Evolutionary conservation across 2,329 filamentous ascomycete species (phyloP).

Genomic region (Sodiomyces alkalinus): DNA sequence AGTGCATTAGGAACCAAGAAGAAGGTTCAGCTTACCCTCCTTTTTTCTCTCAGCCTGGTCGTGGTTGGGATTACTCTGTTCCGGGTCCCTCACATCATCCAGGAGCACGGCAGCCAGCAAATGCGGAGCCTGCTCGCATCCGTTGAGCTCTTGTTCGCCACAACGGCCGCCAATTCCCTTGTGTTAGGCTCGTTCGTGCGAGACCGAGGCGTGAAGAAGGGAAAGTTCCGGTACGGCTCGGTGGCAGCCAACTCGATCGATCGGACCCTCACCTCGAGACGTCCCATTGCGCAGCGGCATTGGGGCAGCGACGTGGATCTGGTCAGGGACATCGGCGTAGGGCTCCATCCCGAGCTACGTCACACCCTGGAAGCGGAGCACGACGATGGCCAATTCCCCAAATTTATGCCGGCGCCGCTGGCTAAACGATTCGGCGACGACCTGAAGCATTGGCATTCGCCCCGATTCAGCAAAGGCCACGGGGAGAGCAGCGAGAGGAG

Average conservation of each 20-base stretch:
- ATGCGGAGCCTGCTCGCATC: conserved; percentile 82
- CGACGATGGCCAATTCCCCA: conserved; percentile 9
- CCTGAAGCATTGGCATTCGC: conserved; percentile 32
- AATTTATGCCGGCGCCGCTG: conserved; percentile 21
- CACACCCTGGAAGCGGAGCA: conserved; percentile 14
- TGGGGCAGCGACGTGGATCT: conserved; percentile 91
- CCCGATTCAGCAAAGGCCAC: conserved; percentile 21
- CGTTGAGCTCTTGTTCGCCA: conserved; percentile 77
- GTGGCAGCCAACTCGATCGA: conserved; percentile 48
- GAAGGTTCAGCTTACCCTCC: conserved; percentile 61
- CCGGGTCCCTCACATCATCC: conserved; percentile 65
- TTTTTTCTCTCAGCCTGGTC: conserved; percentile 75
- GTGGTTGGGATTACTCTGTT: conserved; percentile 70
- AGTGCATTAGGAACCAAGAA: conserved; percentile 63
- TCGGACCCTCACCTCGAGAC: conserved; percentile 17
- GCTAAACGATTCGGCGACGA: conserved; percentile 16
- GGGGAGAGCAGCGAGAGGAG: conserved; percentile 20
- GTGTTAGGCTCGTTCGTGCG: conserved; percentile 87
- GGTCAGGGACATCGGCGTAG: conserved; percentile 63
- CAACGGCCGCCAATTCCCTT: conserved; percentile 73
- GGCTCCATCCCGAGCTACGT: conserved; percentile 39
- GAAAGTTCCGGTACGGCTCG: conserved; percentile 57
- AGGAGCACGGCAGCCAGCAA: conserved; percentile 58
- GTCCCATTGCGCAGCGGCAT: conserved; percentile 42
- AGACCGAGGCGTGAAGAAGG: conserved; percentile 80